Evolutionary conservation across 148 eudicot species (phyloP).

Genomic region (Nyssa sinensis): DNA sequence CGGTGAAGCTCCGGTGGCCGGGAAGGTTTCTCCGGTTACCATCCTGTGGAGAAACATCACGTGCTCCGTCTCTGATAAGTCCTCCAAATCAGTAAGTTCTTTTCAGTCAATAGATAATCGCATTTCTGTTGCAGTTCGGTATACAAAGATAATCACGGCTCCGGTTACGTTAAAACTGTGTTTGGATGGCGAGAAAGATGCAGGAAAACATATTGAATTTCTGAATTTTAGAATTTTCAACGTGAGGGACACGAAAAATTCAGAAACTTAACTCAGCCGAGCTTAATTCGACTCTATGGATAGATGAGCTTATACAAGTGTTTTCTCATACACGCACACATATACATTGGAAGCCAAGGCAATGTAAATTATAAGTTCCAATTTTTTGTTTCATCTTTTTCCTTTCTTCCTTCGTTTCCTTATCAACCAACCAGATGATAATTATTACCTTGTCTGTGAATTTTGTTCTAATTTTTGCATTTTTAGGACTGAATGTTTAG

Average conservation of each 20-base stretch:
- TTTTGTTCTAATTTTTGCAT: background rate
- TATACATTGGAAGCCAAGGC: too few species aligned
- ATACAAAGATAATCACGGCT: too few species aligned
- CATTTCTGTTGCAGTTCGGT: too few species aligned
- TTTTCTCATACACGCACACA: background rate
- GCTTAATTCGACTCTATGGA: background rate
- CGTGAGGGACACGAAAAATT: too few species aligned
- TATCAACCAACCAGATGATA: background rate
- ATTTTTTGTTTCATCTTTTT: background rate
- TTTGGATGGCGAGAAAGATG: slow-evolving; percentile 11
- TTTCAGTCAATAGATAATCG: too few species aligned
- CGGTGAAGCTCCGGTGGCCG: slow-evolving; percentile 36
- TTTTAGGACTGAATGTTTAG: background rate
- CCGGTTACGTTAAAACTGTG: background rate
- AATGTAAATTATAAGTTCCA: background rate
- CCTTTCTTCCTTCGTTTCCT: background rate
- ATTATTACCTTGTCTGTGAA: too few species aligned
- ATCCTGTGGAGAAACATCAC: slow-evolving; percentile 77
- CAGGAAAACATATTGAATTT: background rate
- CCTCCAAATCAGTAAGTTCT: slow-evolving; percentile 57
- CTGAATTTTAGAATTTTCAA: background rate
- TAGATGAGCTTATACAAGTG: background rate
- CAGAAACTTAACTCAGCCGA: background rate
- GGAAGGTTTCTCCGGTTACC: slow-evolving; percentile 68
- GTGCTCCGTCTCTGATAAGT: slow-evolving; percentile 60